phyloP scores from a whole-genome alignment of 179 eudicot species.

The Spergularia azorica region DNA sequence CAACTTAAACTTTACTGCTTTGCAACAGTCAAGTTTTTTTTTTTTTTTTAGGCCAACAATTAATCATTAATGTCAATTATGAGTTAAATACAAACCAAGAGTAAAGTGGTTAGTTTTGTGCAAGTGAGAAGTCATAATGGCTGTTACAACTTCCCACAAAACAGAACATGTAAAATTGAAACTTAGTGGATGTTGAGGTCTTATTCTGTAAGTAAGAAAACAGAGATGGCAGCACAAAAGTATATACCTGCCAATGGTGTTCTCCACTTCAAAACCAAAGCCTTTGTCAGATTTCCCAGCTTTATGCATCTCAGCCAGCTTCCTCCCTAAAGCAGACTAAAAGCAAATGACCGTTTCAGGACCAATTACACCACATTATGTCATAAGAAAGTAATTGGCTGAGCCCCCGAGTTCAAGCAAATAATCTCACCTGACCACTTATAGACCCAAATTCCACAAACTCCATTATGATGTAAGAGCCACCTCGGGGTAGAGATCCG shows the following conservation, averaged over 20 bases:
- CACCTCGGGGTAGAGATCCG: constrained; percentile 80
- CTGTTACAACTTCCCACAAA: background rate
- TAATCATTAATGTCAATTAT: background rate
- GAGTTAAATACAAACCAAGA: background rate
- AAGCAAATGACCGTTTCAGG: constrained; percentile 25
- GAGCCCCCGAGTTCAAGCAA: background rate
- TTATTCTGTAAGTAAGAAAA: background rate
- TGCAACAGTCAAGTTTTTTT: too few species aligned
- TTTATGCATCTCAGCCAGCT: constrained; percentile 95
- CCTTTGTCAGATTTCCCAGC: constrained; percentile 80
- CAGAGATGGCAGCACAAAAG: background rate
- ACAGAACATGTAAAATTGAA: background rate
- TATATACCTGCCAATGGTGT: constrained; percentile 91
- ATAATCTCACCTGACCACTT: constrained; percentile 69
- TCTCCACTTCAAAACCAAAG: constrained; percentile 86
- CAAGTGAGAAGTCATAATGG: too few species aligned
- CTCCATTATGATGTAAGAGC: constrained; percentile 97
- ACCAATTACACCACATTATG: constrained; percentile 13
- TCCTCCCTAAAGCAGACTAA: constrained; percentile 85
- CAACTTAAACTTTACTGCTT: too few species aligned
- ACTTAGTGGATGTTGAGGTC: background rate
- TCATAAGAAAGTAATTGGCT: background rate
- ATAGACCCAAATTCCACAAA: constrained; percentile 84
- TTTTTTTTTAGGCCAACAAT: too few species aligned
- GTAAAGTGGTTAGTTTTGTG: too few species aligned